These are phyloP conservation scores for Elongisporangium anandrum DNA, from an alignment of 352 stramenopile genomes.

Conservation along the genomic window DNA sequence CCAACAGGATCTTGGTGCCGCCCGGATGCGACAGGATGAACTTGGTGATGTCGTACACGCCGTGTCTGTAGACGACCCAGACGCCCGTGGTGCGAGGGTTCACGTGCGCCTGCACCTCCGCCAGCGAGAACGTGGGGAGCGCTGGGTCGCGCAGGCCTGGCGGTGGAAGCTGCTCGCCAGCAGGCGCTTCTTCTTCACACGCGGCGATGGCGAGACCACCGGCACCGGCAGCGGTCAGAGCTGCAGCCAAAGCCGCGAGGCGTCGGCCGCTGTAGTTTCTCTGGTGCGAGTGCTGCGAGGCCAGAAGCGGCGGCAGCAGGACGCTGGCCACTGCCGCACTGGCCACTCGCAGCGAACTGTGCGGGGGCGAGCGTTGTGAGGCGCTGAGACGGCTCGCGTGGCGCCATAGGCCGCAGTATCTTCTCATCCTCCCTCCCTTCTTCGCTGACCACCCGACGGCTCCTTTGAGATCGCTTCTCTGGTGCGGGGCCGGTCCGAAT, in stretches of 20 bases:
- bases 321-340: background rate
- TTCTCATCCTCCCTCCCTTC: background rate
- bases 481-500: background rate
- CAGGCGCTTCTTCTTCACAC: constrained; percentile 15
- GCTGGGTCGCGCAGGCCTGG: constrained; percentile 28
- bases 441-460: background rate
- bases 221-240: background rate
- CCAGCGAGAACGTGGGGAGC: constrained; percentile 63
- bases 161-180: constrained; percentile 5
- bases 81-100: constrained; percentile 67
- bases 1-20: constrained; percentile 87
- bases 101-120: constrained; percentile 71
- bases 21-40: constrained; percentile 95
- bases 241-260: background rate
- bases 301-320: background rate
- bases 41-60: constrained; percentile 97
- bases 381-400: background rate
- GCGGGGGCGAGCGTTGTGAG: background rate
- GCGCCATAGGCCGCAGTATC: background rate
- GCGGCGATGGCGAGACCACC: constrained; percentile 8
- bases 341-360: background rate
- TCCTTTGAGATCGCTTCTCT: background rate
- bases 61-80: constrained; percentile 92
- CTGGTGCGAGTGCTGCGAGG: background rate
- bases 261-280: background rate